Percentiles rank a stretch among this genome's conserved stretches.
Conservation (phyloP, 2,329 filamentous ascomycete genomes). For the Cladophialophora yegresii region DNA sequence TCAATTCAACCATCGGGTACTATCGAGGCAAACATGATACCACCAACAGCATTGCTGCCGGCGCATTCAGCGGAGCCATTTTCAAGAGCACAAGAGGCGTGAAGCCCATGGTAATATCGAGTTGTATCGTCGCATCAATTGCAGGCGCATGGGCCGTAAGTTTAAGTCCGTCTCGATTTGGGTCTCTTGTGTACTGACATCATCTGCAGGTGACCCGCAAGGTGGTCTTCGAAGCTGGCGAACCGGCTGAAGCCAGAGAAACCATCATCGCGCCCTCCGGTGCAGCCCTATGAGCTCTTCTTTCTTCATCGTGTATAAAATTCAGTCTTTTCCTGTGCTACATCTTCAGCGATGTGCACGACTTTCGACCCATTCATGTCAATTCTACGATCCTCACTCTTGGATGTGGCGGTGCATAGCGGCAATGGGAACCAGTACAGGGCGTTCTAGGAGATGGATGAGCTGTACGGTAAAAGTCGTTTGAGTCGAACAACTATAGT, state of each 20-base stretch:
- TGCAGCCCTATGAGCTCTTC: slow-evolving; percentile 12
- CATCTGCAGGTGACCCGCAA: slow-evolving; percentile 53
- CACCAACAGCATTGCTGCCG: slow-evolving; percentile 82
- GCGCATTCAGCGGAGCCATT: slow-evolving; percentile 83
- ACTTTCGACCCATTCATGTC: slow-evolving; percentile 19
- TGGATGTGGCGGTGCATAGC: slow-evolving; percentile 31
- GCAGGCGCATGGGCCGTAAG: slow-evolving; percentile 90
- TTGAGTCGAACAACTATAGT: background rate
- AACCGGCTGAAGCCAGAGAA: slow-evolving; percentile 30
- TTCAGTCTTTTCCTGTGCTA: slow-evolving; percentile 11
- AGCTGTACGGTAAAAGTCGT: slow-evolving; percentile 23
- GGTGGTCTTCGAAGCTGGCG: slow-evolving; percentile 48
- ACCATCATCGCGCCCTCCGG: slow-evolving; percentile 12
- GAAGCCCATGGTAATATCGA: slow-evolving; percentile 91
- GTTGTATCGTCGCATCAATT: slow-evolving; percentile 80
- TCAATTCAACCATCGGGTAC: slow-evolving; percentile 82
- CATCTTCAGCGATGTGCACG: slow-evolving; percentile 8
- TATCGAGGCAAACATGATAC: slow-evolving; percentile 83
- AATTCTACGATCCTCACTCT: slow-evolving; percentile 31
- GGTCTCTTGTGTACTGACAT: slow-evolving; percentile 29
- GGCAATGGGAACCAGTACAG: slow-evolving; percentile 23
- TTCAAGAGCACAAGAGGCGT: slow-evolving; percentile 95
- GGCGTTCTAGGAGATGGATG: slow-evolving; percentile 20
- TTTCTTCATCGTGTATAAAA: slow-evolving; percentile 29
- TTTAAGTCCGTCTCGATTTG: slow-evolving; percentile 38